Evolutionary conservation across 2,329 filamentous ascomycete genomes (phyloP), one percentile per base, ranked within the genome.

Genomic region (Amesomyces nigricolor): DNA sequence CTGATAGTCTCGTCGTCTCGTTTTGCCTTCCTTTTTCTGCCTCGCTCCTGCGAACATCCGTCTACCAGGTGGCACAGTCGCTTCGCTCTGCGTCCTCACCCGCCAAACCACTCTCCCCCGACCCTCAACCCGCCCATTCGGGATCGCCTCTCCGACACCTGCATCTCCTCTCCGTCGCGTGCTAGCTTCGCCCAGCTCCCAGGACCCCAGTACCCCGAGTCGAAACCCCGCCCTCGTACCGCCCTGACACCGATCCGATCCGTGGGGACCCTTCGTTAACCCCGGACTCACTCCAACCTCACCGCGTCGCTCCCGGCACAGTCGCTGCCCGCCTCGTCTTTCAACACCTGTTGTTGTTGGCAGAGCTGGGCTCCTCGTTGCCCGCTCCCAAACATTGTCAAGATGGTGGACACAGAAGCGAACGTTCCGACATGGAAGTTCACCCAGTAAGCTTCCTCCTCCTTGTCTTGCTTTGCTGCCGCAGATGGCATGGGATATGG

Each of bases 381-480:
- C 65, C 64, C 64, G 61, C 62, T 54, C 60, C 46, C 45, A 54
- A 56, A 53, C 56, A 59, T 58, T 61, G 61, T 71, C 76, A 92
- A 87, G 79, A 96, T 97, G 91, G 91, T 94, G 80, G 91, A 96
- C 83, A 88, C 87, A 79, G 91, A 95, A 78, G 82, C 88, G 77
- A 90, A 85, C 81, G 87, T 89, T 78, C 91, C 91, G 72, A 97
- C 91, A 77, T 97, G 92, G 92, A 97, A 97, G 82, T 97, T 97
- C 78, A 97, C 92, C 75, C 92, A 97, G 91, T 95, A 88, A 75
- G 90, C 81, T 54, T 47, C 53, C 52, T 38, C 58, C 47, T 59
- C 43, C 38, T 53, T 42, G 44, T 45, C n/a, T 51, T 42, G 4
- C 59, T 53, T 49, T 58, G 38, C 46, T 55, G 16, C 19, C 5